phyloP scores from a whole-genome alignment of 2,329 filamentous ascomycete species.

The Immersiporthe knoxdaviesiana region DNA sequence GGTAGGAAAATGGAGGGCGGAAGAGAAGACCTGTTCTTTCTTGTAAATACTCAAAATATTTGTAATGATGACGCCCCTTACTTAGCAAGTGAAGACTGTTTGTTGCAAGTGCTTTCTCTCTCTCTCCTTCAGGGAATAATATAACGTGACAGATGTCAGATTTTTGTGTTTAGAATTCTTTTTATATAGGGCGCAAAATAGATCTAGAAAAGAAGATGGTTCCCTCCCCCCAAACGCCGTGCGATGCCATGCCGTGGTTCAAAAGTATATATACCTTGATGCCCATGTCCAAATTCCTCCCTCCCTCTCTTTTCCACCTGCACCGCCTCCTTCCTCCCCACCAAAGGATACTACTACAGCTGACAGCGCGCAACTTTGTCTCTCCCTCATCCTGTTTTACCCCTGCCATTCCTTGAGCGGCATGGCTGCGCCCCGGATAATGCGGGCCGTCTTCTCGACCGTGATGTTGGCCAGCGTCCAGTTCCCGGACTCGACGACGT shows the following conservation, averaged over 20 bases:
- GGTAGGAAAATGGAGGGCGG: background rate
- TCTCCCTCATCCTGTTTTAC: background rate
- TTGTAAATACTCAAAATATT: conserved; percentile 21
- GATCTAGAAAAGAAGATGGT: background rate
- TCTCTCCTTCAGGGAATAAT: background rate
- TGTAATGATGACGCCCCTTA: background rate
- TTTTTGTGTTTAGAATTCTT: too few relatives aligned
- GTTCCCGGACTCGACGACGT: conserved; percentile 73
- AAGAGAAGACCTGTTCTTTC: conserved; percentile 7
- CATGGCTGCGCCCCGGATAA: conserved; percentile 63
- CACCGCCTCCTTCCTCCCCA: too few relatives aligned
- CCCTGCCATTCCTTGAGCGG: conserved; percentile 23
- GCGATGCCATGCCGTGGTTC: conserved; percentile 25
- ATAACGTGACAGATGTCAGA: background rate
- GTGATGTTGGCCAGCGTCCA: conserved; percentile 70
- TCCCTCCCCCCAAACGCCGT: conserved; percentile 18
- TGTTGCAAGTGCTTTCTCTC: background rate
- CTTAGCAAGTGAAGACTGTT: background rate
- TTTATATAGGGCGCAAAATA: background rate
- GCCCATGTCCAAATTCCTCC: background rate
- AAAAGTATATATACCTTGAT: background rate
- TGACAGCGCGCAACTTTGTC: background rate
- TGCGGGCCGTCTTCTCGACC: conserved; percentile 71
- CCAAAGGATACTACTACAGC: background rate
- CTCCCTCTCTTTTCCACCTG: background rate